Evolutionary conservation across 306 rosid genomes (phyloP).

Genomic region (Myrica gale): DNA sequence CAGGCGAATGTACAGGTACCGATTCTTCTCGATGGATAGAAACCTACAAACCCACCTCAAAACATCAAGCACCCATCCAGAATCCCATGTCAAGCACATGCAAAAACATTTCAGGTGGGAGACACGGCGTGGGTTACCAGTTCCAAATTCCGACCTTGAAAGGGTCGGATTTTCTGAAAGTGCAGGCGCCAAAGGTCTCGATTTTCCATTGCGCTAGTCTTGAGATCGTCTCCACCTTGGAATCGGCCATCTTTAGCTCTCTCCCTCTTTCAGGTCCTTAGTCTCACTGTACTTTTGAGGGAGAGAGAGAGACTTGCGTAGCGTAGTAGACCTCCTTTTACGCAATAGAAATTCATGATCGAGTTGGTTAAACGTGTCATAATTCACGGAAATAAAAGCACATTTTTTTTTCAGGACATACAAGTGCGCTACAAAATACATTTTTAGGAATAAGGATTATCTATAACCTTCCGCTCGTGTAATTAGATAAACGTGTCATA

Average conservation of each 20-base stretch:
- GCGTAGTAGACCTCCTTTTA: rapidly evolving
- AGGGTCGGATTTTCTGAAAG: conserved; percentile 67
- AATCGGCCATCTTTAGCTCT: conserved; percentile 46
- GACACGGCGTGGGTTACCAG: conserved; percentile 41
- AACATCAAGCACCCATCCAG: conserved; percentile 5
- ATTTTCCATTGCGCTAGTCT: conserved; percentile 85
- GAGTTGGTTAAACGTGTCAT: not conserved
- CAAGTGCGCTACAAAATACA: no score
- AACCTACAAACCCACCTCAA: conserved; percentile 40
- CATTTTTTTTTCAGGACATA: no score
- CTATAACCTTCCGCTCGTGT: no score
- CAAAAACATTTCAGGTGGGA: no score
- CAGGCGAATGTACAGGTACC: conserved; percentile 58
- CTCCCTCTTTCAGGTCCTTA: not conserved
- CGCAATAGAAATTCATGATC: not conserved
- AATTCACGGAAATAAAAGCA: no score
- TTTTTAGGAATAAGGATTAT: no score
- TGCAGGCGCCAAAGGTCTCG: conserved; percentile 66
- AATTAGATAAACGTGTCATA: no score
- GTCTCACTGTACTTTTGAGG: not conserved
- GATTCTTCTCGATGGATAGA: conserved; percentile 67
- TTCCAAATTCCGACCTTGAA: conserved; percentile 90
- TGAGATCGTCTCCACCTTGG: conserved; percentile 65
- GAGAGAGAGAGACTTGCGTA: not conserved
- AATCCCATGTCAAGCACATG: not conserved